These are phyloP conservation scores for Boletus sensibilis DNA, from an alignment of 768 basidiomycete species.

Conservation along the genomic window DNA sequence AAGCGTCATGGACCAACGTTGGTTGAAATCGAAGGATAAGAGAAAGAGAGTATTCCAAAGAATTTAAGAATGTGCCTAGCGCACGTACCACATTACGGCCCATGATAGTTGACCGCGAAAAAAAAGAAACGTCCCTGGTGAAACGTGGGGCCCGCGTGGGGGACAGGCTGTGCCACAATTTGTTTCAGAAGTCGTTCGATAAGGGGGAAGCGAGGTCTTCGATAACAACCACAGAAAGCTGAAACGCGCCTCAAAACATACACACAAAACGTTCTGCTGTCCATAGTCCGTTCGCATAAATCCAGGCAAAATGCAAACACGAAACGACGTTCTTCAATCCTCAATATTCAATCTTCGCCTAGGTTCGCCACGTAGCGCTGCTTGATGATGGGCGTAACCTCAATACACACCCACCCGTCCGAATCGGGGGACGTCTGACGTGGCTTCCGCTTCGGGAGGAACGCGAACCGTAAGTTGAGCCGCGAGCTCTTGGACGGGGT, in stretches of 20 bases:
- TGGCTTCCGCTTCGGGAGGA: slow-evolving; percentile 18
- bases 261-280: not conserved
- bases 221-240: not conserved
- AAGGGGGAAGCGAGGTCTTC: not conserved
- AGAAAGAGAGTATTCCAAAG: not conserved
- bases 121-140: not conserved
- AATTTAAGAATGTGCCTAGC: not conserved
- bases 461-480: slow-evolving; percentile 13
- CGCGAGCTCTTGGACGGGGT: slow-evolving; percentile 19
- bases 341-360: slow-evolving; percentile 20
- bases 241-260: slow-evolving; percentile 1
- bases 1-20: not conserved
- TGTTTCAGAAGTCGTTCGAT: slow-evolving; percentile 6
- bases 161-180: not conserved
- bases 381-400: slow-evolving; percentile 26
- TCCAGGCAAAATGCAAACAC: no score
- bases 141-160: no score
- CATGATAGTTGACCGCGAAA: not conserved
- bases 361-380: slow-evolving; percentile 17
- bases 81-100: not conserved
- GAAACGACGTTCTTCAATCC: not conserved
- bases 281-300: not conserved
- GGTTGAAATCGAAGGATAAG: not conserved
- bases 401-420: slow-evolving; percentile 34
- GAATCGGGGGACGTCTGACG: slow-evolving; percentile 12